Percentiles rank a stretch among this genome's conserved stretches.
Conservation (phyloP, 768 basidiomycete genomes). For the Gloeopeniophorella convolvens region DNA sequence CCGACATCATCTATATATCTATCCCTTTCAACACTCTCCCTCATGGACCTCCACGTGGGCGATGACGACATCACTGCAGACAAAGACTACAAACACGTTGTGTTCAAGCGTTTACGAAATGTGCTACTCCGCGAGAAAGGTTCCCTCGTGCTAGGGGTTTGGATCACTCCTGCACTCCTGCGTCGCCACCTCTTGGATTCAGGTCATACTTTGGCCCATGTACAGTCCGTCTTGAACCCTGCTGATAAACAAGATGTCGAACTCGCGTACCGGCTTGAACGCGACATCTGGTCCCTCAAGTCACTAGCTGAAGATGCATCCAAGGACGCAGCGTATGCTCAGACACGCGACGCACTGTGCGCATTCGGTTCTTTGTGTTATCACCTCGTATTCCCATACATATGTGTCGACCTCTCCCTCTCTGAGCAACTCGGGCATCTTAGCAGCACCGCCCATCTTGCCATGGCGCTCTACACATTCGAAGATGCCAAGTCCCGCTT, state of each 20-base stretch:
- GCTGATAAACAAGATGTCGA: slow-evolving; percentile 2
- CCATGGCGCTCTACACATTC: background rate
- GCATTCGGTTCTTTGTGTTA: background rate
- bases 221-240: background rate
- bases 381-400: background rate
- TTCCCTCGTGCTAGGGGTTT: background rate
- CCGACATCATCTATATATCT: background rate
- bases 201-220: background rate
- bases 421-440: background rate
- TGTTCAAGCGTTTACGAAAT: background rate
- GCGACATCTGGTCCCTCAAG: background rate
- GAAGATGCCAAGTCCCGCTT: background rate
- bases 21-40: background rate
- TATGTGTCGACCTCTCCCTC: background rate
- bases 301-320: too few relatives aligned
- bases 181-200: background rate
- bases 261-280: background rate
- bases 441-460: background rate
- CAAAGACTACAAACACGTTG: slow-evolving; percentile 2
- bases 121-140: background rate
- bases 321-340: too few relatives aligned
- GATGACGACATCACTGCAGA: background rate
- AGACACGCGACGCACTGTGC: background rate
- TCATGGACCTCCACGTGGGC: background rate
- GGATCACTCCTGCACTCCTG: background rate